phyloP scores from a whole-genome alignment of 1,284 basidiomycete species.

The Leucoagaricus sp. region DNA sequence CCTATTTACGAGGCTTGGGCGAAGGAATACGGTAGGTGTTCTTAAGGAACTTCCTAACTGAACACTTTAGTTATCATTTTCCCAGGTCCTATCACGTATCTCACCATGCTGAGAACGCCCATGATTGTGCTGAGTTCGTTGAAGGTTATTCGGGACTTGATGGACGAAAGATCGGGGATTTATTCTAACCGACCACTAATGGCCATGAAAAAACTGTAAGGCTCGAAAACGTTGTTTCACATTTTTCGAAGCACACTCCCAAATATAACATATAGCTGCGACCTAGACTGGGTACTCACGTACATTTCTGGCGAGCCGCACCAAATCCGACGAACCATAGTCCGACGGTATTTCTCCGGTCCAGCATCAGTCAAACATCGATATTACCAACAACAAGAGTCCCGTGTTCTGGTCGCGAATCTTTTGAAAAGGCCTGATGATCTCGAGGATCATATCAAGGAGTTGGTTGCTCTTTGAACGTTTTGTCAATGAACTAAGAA shows the following conservation, averaged over 20 bases:
- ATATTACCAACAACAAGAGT: conserved; percentile 1
- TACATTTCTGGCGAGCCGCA: conserved; percentile 4
- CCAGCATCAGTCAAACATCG: conserved; percentile 6
- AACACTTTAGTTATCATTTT: background rate
- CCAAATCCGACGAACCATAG: conserved; percentile 2
- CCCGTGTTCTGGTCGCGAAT: conserved; percentile 1
- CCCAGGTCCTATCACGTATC: conserved; percentile 15
- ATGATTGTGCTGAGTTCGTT: conserved; percentile 20
- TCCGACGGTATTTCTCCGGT: conserved; percentile 1
- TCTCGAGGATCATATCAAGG: conserved; percentile 2
- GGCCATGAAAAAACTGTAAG: conserved; percentile 8
- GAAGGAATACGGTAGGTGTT: conserved; percentile 21
- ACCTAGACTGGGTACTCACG: conserved; percentile 7
- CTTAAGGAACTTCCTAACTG: background rate
- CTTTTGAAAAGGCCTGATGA: conserved; percentile 5
- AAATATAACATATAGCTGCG: conserved; percentile 4
- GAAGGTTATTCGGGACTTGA: conserved; percentile 15
- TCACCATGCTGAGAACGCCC: conserved; percentile 17
- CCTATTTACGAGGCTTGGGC: conserved; percentile 20
- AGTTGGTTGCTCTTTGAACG: background rate
- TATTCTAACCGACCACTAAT: conserved; percentile 16
- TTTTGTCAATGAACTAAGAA: background rate
- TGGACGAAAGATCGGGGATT: conserved; percentile 17
- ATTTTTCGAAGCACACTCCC: background rate
- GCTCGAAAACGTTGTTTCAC: background rate